Evolutionary conservation across 177 flowering plant genomes (phyloP), one percentile per base, ranked within the genome.

Genomic region (Telopea speciosissima): DNA sequence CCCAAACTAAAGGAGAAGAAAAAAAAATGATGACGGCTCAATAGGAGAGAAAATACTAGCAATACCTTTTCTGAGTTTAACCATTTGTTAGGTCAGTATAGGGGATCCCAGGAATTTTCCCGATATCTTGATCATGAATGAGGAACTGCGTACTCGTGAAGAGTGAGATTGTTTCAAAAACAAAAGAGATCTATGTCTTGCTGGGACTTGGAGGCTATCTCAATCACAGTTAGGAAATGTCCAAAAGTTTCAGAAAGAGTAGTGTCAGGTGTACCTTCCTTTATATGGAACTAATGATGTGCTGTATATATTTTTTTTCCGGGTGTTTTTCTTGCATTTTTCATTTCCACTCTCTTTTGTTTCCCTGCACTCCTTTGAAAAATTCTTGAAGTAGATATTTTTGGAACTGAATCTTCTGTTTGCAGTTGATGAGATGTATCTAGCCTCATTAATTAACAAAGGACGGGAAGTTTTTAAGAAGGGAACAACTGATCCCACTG

Each of bases 401-500:
- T 23, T 59, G 62, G 14, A 59, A 19, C 31, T 24, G 62, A 31
- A 31, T 66, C 52, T 59, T 71, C 22, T 33, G 24, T 68, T 19
- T 87, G 77, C 85, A 93, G 97, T 90, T 75, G 98, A 93, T 81
- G 98, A 93, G 80, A 93, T 93, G 97, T 93, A 89, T 77, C 83
- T 91, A 8, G 97, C 97, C 75, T 93, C 98, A 72, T 79, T 93
- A 58, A 86, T 93, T 65, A 93, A 91, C 83, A 93, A 93, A 83
- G 97, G 95, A 22, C 79, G 93, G 36, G 97, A 89, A 81, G 93
- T 85, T 65, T 79, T 75, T 79, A 24, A 49, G 13, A 83, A 72
- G 28, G 98, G 98, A 71, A 82, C 85, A 62, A 91, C 95, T 59
- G 91, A 93, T 78, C 97, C 98, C 24, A 87, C 98, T 36, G 90